Percentiles rank a stretch among this genome's conserved stretches.
Evolutionary conservation across 2,329 filamentous ascomycete genomes (phyloP).

Genomic region (Furcasterigmium sp.): DNA sequence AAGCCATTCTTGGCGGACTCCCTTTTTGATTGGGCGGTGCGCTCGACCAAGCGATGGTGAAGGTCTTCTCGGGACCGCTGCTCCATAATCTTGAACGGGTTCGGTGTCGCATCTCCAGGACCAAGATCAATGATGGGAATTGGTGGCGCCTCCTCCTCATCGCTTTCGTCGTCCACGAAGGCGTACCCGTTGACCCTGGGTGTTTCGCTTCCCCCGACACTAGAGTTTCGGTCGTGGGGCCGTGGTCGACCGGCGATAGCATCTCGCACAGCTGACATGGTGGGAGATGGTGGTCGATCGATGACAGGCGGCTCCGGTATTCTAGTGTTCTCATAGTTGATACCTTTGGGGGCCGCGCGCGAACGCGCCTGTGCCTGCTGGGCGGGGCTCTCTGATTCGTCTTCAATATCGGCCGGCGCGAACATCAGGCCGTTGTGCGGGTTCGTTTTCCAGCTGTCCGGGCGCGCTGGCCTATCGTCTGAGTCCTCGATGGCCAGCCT

Average conservation of each 20-base stretch:
- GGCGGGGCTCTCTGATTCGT: constrained; percentile 54
- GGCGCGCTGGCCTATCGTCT: constrained; percentile 67
- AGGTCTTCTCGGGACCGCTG: constrained; percentile 73
- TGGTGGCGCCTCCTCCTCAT: constrained; percentile 35
- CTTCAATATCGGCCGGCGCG: constrained; percentile 59
- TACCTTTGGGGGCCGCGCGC: constrained; percentile 67
- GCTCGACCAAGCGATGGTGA: constrained; percentile 82
- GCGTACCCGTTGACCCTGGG: constrained; percentile 90
- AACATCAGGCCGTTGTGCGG: constrained; percentile 91
- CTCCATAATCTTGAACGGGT: constrained; percentile 75
- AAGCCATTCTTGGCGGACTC: constrained; percentile 53
- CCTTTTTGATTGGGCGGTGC: constrained; percentile 67
- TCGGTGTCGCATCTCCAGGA: constrained; percentile 58
- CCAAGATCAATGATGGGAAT: constrained; percentile 51
- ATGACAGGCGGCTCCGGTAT: constrained; percentile 48
- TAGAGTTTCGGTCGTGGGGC: constrained; percentile 56
- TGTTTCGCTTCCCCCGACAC: constrained; percentile 64
- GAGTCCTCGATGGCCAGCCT: constrained; percentile 60
- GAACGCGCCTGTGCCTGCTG: constrained; percentile 67
- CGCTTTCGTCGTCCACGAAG: constrained; percentile 80
- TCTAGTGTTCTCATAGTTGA: constrained; percentile 80
- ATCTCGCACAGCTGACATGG: constrained; percentile 76
- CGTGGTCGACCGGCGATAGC: constrained; percentile 72
- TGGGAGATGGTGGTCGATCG: constrained; percentile 65
- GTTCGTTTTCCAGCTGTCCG: constrained; percentile 69